A percentile compares a stretch with the other conserved stretches of the same genome.
These are phyloP conservation scores for Sporisorium graminicola DNA, from an alignment of 1,284 basidiomycete species.

Conservation along the genomic window DNA sequence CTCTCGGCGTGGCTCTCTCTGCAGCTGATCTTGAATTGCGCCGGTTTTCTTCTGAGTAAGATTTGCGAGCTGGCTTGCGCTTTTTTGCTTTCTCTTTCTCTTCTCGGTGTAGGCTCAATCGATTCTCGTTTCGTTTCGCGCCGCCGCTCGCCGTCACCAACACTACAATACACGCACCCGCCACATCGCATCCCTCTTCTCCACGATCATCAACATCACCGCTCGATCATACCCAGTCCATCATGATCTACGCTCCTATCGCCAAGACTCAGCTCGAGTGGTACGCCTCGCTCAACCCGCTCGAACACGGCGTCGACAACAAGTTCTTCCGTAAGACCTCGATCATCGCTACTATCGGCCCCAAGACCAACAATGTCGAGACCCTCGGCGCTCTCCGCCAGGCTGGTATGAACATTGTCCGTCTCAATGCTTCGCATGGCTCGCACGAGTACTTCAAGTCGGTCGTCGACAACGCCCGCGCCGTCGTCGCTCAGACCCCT, in stretches of 20 bases:
- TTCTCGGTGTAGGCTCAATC: conserved; percentile 9
- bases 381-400: conserved; percentile 66
- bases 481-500: conserved; percentile 58
- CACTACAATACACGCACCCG: too few species aligned
- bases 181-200: neutral
- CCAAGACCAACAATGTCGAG: conserved; percentile 67
- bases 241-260: conserved; percentile 61
- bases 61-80: neutral
- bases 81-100: neutral
- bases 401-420: conserved; percentile 69
- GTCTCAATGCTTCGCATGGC: conserved; percentile 68
- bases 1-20: conserved; percentile 1
- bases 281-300: conserved; percentile 68
- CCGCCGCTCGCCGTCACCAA: neutral
- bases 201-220: conserved; percentile 4
- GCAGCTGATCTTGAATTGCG: neutral
- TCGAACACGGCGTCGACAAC: conserved; percentile 66
- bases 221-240: conserved; percentile 6
- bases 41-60: neutral
- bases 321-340: conserved; percentile 69
- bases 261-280: conserved; percentile 68
- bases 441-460: conserved; percentile 67
- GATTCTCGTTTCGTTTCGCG: neutral
- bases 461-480: conserved; percentile 67
- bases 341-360: conserved; percentile 69